Evolutionary conservation across 345 rosid species (phyloP).

Genomic region (Sapria himalayana): DNA sequence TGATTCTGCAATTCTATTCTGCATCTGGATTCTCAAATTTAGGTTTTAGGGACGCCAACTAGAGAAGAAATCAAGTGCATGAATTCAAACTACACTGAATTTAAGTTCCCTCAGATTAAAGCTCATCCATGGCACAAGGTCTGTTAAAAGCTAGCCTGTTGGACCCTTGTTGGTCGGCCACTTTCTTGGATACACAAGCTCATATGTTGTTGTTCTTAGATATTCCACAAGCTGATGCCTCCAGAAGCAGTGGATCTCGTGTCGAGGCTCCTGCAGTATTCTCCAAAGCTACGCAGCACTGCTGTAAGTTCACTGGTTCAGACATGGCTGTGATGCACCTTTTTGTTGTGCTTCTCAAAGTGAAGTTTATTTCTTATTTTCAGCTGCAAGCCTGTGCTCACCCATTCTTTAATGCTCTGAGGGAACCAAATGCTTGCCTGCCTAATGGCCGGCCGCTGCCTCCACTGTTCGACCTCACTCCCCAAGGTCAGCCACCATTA

Average conservation of each 20-base stretch:
- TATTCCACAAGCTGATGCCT: conserved; percentile 51
- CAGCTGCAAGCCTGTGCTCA: conserved; percentile 98
- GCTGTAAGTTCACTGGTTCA: conserved; percentile 32
- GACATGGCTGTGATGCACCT: neutral
- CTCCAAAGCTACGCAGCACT: conserved; percentile 54
- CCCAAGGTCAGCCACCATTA: conserved; percentile 71
- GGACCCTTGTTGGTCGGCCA: conserved; percentile 1
- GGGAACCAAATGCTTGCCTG: conserved; percentile 56
- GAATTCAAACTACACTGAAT: conserved; percentile 92
- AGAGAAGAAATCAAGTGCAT: conserved; percentile 96
- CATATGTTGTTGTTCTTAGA: conserved; percentile 18
- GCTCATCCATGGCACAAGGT: conserved; percentile 99
- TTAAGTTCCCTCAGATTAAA: conserved; percentile 95
- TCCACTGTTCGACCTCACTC: conserved; percentile 69
- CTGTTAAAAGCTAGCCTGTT: neutral
- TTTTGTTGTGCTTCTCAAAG: neutral
- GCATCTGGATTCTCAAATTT: conserved; percentile 4
- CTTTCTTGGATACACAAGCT: neutral
- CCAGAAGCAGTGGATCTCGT: conserved; percentile 72
- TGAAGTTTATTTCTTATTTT: neutral
- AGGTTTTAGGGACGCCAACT: conserved; percentile 92
- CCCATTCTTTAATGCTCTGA: conserved; percentile 74
- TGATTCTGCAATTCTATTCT: neutral
- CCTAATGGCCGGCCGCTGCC: conserved; percentile 86
- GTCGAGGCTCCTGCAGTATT: conserved; percentile 75